Base-by-base conservation (phyloP, 345 rosid genomes). In the Pseudoturritis turrita region DNA sequence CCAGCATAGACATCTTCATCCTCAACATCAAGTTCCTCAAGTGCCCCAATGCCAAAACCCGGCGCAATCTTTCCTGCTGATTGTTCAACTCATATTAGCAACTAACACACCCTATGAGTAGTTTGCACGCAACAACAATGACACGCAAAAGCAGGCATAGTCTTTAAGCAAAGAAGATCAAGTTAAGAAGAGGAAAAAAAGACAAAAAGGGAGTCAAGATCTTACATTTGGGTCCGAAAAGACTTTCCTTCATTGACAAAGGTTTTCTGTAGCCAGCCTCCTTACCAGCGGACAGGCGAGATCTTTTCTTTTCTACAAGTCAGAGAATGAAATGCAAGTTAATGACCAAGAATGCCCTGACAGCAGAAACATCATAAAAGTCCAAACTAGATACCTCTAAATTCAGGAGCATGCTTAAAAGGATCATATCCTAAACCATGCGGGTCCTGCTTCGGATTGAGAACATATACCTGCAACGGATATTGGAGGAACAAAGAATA, bases 41-140 rank as follows among this genome's bases (percentile, higher is more conserved):
- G 94, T 50, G 99, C 99, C 28, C 99, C 99, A 84, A 95, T 91
- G 74, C 99, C 99, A 84, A 95, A 91, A 60, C 99, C 99, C 43
- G 96, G 89, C 76, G 90, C 94, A 77, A 81, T 79, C 78, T 88
- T 89, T 85, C 96, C 89, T 76, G 79, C 79, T 95, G 96, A 83
- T 84, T 78, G 56, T 75, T 68, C 64, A 71, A 74, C 59, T 49
- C 65, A 59, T 78, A 65, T 84, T 62, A 82, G 82, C 65, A 46
- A 71, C 56, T 53, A 84, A 59, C 68, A 61, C 68, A 71, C 36
- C 56, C 65, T 50, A 60, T 21, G 46, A 54, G 63, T 56, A 62
- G 44, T 44, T 29, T 58, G 62, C 18, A 19, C 37, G 57, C 19
- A 46, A 22, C 43, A 53, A 71, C n/a, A 50, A 68, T 73, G 80